Evolutionary conservation across 345 rosid genomes (phyloP).

Genomic region (Brassica napus): Da-Ae NC_063450.1:52555501-52556000

Average conservation of each 20-base stretch:
- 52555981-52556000: constrained; percentile 60
- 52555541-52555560: constrained; percentile 47
- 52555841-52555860: constrained; percentile 36
- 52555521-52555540: constrained; percentile 50
- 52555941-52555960: constrained; percentile 16
- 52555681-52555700: constrained; percentile 52
- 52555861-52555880: constrained; percentile 64
- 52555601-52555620: constrained; percentile 45
- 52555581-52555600: constrained; percentile 47
- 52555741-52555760: constrained; percentile 44
- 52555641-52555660: constrained; percentile 21
- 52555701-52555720: constrained; percentile 42
- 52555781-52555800: constrained; percentile 39
- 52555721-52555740: constrained; percentile 46
- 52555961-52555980: constrained; percentile 21
- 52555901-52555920: constrained; percentile 7
- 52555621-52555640: constrained; percentile 47
- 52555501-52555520: constrained; percentile 52
- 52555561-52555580: constrained; percentile 51
- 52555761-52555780: constrained; percentile 36
- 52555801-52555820: constrained; percentile 34
- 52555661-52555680: constrained; percentile 27
- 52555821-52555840: constrained; percentile 51
- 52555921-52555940: not conserved
- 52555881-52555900: constrained; percentile 58